Base-by-base conservation (phyloP, 2,329 filamentous ascomycete genomes). In the Fusarium penzigii region DNA sequence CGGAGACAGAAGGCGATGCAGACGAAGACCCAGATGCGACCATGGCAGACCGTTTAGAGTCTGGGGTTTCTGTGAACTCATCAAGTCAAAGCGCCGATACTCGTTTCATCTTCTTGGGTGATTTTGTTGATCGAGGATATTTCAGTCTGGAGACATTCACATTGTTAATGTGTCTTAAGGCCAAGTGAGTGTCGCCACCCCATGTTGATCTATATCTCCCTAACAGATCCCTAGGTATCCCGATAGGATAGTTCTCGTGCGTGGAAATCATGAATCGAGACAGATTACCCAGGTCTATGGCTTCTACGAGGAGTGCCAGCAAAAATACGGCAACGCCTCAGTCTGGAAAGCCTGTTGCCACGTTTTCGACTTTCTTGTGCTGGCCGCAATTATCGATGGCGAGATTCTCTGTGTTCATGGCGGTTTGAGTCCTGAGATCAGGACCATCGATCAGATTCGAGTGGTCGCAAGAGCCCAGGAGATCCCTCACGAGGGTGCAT, bases 341-440 rank as follows among this genome's bases (percentile, higher is more conserved):
- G 94, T 99, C n/a, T 99, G 94, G 94, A 96, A 99, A 73, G 94
- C 96, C 53, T 99, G 97, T 73, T 99, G 94, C 58, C 94, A 99
- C 71, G 96, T 99, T 75, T 99, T 99, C 72, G 94, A 99, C 72
- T 99, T 96, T 72, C 84, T 99, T 29, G 96, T 95, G 3, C 81
- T 99, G 17, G 94, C 91, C 50, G 95, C 96, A 56, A 96, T 99
- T 60, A 96, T 99, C 65, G 95, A 99, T 68, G 90, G 97, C 66
- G 92, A 97, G 69, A 96, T 99, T 55, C 96, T 99, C 67, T 99
- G 94, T 71, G 94, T 99, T 32, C 94, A 99, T 72, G 94, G 94
- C 65, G 94, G 90, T 38, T 78, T 94, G 38, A 92, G 89, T 49
- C 90, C 90, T 2, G 90, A 90, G 66, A 97, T 99, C 64, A 90